Evolutionary conservation across 2,329 filamentous ascomycete species (phyloP).

Genomic region (Trichoderma aggressivum): DNA sequence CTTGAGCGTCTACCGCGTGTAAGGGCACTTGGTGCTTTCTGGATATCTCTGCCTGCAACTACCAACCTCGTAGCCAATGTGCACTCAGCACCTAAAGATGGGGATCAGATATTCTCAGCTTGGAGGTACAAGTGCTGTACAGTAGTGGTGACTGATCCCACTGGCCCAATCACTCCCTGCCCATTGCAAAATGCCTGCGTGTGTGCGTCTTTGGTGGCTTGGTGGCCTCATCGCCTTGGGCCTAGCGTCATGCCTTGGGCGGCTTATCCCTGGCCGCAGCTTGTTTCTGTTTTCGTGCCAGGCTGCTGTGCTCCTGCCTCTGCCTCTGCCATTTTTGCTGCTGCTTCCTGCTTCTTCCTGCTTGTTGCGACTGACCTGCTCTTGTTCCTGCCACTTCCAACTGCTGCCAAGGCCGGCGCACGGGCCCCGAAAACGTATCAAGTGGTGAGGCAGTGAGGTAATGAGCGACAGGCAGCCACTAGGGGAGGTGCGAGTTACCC

Average conservation of each 20-base stretch:
- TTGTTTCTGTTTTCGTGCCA: background rate
- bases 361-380: background rate
- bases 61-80: too few relatives aligned
- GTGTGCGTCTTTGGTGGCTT: constrained; percentile 4
- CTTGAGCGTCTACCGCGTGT: background rate
- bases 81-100: too few relatives aligned
- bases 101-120: background rate
- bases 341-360: background rate
- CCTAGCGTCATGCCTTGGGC: constrained; percentile 2
- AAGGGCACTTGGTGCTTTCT: too few relatives aligned
- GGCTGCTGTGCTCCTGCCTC: background rate
- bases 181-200: background rate
- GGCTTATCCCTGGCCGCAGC: constrained; percentile 5
- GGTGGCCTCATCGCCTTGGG: constrained; percentile 12
- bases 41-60: too few relatives aligned
- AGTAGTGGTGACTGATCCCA: background rate
- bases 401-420: background rate
- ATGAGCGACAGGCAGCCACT: background rate
- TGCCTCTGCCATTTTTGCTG: background rate
- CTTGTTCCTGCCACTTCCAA: background rate
- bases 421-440: constrained; percentile 3
- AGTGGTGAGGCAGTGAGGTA: constrained; percentile 9
- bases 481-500: background rate
- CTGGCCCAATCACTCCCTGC: background rate
- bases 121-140: background rate